Evolutionary conservation across 352 stramenopile species (phyloP).

Genomic region (Phytophthora cajani): DNA sequence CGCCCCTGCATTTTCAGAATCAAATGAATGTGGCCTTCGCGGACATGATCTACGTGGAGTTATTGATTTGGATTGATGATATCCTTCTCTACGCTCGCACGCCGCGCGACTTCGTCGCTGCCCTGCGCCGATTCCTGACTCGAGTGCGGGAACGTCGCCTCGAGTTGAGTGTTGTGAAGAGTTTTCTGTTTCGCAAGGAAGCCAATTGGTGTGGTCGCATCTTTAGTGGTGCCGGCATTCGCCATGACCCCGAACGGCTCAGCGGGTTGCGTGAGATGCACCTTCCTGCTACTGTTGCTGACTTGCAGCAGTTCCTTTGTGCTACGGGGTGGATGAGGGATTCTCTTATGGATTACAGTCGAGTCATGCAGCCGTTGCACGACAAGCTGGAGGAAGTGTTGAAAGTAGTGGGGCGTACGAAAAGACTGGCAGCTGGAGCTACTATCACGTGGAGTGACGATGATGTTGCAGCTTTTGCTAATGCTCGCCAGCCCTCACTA

Average conservation of each 20-base stretch:
- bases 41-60: slow-evolving; percentile 6
- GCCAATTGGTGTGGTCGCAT: slow-evolving; percentile 30
- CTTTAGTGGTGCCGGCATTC: slow-evolving; percentile 18
- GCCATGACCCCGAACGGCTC: slow-evolving; percentile 20
- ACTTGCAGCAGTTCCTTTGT: slow-evolving; percentile 15
- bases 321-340: slow-evolving; percentile 28
- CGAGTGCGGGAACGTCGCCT: slow-evolving; percentile 8
- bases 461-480: not conserved
- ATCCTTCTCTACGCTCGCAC: slow-evolving; percentile 15
- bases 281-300: slow-evolving; percentile 12
- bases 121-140: slow-evolving; percentile 19
- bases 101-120: slow-evolving; percentile 1
- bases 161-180: slow-evolving; percentile 28
- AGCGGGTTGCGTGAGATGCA: slow-evolving; percentile 5
- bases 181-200: slow-evolving; percentile 11
- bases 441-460: not conserved
- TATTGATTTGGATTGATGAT: not conserved
- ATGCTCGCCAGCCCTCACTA: not conserved
- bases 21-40: slow-evolving; percentile 22
- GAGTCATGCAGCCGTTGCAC: not conserved
- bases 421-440: not conserved
- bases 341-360: slow-evolving; percentile 30
- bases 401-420: not conserved
- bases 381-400: not conserved
- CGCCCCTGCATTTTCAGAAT: slow-evolving; percentile 20